Conservation (phyloP, 1,284 basidiomycete species). For the Phenoliferia sp. region DNA sequence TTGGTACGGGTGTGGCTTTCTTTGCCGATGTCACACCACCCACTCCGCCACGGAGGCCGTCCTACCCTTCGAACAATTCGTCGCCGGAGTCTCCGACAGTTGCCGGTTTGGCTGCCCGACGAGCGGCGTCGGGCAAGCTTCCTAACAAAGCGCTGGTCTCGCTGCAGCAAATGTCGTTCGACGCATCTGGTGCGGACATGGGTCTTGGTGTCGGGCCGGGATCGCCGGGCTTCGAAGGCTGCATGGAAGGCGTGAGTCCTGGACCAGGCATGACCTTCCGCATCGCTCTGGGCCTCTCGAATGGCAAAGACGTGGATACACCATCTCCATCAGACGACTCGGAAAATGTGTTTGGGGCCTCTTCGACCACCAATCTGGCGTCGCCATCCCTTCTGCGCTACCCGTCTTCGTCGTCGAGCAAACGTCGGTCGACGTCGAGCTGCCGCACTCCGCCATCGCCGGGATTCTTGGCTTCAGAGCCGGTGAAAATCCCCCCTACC, state of each 20-base stretch:
- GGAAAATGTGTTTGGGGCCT: not conserved
- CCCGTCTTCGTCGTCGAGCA: not conserved
- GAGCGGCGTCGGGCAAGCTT: slow-evolving; percentile 22
- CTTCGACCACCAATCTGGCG: not conserved
- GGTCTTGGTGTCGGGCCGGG: slow-evolving; percentile 29
- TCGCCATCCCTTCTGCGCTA: not conserved
- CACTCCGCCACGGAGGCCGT: not conserved
- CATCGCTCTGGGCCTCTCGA: slow-evolving; percentile 4
- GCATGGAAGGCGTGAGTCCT: slow-evolving; percentile 11
- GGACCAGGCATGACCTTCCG: slow-evolving; percentile 11
- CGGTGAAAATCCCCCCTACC: slow-evolving; percentile 6
- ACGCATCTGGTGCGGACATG: slow-evolving; percentile 15
- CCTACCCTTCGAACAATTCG: slow-evolving; percentile 1
- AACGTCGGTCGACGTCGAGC: not conserved
- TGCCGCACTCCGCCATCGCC: not conserved
- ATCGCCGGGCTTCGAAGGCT: slow-evolving; percentile 15
- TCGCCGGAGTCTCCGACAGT: slow-evolving; percentile 1
- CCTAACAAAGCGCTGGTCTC: slow-evolving; percentile 22
- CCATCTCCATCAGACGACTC: not conserved
- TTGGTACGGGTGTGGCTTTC: not conserved
- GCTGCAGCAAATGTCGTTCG: slow-evolving; percentile 29
- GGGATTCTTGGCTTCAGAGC: not conserved
- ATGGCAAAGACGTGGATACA: not conserved
- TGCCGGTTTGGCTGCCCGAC: slow-evolving; percentile 21
- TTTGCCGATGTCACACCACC: not conserved